Conservation (phyloP, 176 grass and related monocot genomes). For the Oropetium thomaeum region DNA sequence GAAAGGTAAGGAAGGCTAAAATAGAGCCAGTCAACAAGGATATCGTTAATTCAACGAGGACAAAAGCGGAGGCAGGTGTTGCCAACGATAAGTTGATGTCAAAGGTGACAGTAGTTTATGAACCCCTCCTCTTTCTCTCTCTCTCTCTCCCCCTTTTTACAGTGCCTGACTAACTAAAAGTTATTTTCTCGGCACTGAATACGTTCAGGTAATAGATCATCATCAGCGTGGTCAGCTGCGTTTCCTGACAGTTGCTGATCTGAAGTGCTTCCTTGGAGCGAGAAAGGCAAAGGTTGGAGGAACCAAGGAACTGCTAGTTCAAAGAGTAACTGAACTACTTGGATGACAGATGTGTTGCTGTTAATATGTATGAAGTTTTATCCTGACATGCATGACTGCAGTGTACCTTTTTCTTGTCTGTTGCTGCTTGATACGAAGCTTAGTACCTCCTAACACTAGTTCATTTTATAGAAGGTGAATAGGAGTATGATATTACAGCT, state of each 20-base stretch:
- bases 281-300: constrained; percentile 79
- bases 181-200: neutral
- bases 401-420: too few species aligned
- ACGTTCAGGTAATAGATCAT: constrained; percentile 59
- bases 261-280: constrained; percentile 67
- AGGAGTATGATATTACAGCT: neutral
- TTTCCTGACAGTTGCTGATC: constrained; percentile 61
- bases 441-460: too few species aligned
- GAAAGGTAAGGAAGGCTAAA: constrained; percentile 27
- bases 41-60: neutral
- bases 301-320: constrained; percentile 70
- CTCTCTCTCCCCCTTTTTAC: neutral
- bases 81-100: constrained; percentile 21
- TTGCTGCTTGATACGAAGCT: neutral
- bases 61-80: constrained; percentile 23
- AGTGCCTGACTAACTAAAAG: neutral
- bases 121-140: neutral
- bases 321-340: constrained; percentile 55
- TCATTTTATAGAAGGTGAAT: neutral
- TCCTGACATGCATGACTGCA: neutral
- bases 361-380: neutral
- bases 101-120: constrained; percentile 30
- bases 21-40: constrained; percentile 8
- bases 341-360: constrained; percentile 32
- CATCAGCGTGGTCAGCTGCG: constrained; percentile 57